Evolutionary conservation across 371 early-diverging fungal species (phyloP), one percentile per base, ranked within the genome.

Genomic region (Syncephalastrum contaminatum): DNA sequence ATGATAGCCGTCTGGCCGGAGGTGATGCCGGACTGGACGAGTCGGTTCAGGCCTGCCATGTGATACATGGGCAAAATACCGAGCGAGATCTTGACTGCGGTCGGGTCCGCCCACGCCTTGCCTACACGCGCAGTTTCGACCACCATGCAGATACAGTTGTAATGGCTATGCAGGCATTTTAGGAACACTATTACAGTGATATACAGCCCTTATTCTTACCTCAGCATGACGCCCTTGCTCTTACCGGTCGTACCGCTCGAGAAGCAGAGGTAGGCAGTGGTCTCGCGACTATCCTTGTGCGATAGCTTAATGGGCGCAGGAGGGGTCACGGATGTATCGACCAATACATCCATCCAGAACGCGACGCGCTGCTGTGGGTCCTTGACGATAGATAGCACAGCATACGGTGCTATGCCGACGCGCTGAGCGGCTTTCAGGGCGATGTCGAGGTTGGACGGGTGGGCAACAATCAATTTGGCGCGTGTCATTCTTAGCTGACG

Each of bases 401-500:
- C 36, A 30, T 30, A 30, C 12, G 36, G 49, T 4, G 14, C 18
- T 0, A 87, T 73, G 18, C 71, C 76, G 46, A 62, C 78, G 44
- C 64, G 56, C 36, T 66, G 48, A 12, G 83, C 83, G 15, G 79
- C 83, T 30, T 67, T 68, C 14, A 67, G 44, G 8, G 82, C 83
- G 10, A 47, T 63, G 0, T 71, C 45, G 14, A 87, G 51, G 22
- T 66, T 47, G 21, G 61, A 60, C 0, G 71, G 72, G 49, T 66
- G 63, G 3, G 69, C 61, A 39, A 87, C 62, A 10, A 87, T 60
- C 51, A 72, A 60, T 10, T 68, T 68, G 13, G 87, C 85, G 4
- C 72, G 70, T 15, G 86, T 73, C 59, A 90, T 87, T 10, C 66
- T 53, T 63, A 91, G 66, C 62, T 88, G 89, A 62, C 75, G 72